phyloP scores from a whole-genome alignment of 768 basidiomycete species.

The Leccinum subgranulosum region DNA sequence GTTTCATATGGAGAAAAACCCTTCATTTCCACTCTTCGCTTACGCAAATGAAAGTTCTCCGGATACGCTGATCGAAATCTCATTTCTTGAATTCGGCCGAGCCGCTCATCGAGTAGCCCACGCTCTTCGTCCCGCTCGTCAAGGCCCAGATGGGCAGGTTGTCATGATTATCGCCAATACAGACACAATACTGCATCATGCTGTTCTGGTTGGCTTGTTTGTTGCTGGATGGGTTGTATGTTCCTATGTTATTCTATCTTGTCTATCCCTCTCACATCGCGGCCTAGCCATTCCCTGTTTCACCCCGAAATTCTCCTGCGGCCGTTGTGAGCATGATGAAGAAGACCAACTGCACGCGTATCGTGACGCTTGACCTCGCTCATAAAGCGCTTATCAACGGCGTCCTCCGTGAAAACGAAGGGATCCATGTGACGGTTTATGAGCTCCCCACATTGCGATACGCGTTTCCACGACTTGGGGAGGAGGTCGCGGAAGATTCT shows the following conservation, averaged over 20 bases:
- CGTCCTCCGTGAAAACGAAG: not conserved
- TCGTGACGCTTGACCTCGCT: conserved; percentile 19
- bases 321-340: conserved; percentile 32
- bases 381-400: conserved; percentile 17
- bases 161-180: conserved; percentile 24
- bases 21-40: conserved; percentile 18
- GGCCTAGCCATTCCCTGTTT: conserved; percentile 35
- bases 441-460: conserved; percentile 20
- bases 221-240: conserved; percentile 37
- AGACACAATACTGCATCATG: conserved; percentile 36
- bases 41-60: conserved; percentile 12
- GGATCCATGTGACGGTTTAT: conserved; percentile 4
- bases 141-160: conserved; percentile 16
- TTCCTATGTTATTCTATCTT: not conserved
- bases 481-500: conserved; percentile 21
- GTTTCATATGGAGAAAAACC: conserved; percentile 26
- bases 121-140: conserved; percentile 33
- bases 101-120: conserved; percentile 38
- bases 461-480: conserved; percentile 42
- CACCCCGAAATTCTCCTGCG: conserved; percentile 40
- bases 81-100: conserved; percentile 28
- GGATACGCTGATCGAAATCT: conserved; percentile 13
- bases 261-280: conserved; percentile 15
- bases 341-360: conserved; percentile 16
- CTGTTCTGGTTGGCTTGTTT: conserved; percentile 33